Evolutionary conservation across 2,329 filamentous ascomycete species (phyloP).

Genomic region (Aspergillus unguis): DNA sequence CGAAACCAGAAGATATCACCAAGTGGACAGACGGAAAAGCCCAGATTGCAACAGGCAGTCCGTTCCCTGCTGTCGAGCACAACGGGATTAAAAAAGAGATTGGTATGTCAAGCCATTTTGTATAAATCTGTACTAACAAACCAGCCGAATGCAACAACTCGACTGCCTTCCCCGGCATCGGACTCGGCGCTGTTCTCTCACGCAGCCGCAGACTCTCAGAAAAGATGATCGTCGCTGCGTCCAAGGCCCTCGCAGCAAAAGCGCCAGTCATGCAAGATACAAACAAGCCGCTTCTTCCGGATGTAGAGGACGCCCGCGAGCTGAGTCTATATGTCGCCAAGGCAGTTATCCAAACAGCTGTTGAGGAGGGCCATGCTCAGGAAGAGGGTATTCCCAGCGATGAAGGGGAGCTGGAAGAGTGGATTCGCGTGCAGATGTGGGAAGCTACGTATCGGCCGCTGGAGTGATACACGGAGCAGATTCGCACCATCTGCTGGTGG

Average conservation of each 20-base stretch:
- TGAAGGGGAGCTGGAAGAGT: slow-evolving; percentile 35
- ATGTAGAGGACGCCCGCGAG: slow-evolving; percentile 68
- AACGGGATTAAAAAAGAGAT: slow-evolving; percentile 55
- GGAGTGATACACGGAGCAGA: neutral
- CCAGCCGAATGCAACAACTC: slow-evolving; percentile 83
- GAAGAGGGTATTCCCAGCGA: slow-evolving; percentile 61
- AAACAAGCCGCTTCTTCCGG: slow-evolving; percentile 67
- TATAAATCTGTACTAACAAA: slow-evolving; percentile 28
- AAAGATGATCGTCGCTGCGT: slow-evolving; percentile 77
- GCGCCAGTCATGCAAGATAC: slow-evolving; percentile 67
- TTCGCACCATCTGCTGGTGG: slow-evolving; percentile 6
- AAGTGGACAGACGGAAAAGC: slow-evolving; percentile 75
- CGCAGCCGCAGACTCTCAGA: slow-evolving; percentile 67
- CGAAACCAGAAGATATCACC: slow-evolving; percentile 70
- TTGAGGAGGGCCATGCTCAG: slow-evolving; percentile 65
- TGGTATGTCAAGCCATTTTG: slow-evolving; percentile 33
- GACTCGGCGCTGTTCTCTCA: slow-evolving; percentile 71
- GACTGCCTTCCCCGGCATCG: slow-evolving; percentile 81
- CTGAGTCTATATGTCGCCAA: slow-evolving; percentile 76
- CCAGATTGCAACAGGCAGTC: slow-evolving; percentile 78
- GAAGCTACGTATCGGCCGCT: slow-evolving; percentile 36
- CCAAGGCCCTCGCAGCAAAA: slow-evolving; percentile 66
- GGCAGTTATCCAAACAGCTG: slow-evolving; percentile 68
- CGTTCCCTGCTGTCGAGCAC: slow-evolving; percentile 70
- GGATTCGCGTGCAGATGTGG: slow-evolving; percentile 45